Evolutionary conservation across 768 basidiomycete genomes (phyloP), one percentile per base, ranked within the genome.

Genomic region (Lactarius quietus): DNA sequence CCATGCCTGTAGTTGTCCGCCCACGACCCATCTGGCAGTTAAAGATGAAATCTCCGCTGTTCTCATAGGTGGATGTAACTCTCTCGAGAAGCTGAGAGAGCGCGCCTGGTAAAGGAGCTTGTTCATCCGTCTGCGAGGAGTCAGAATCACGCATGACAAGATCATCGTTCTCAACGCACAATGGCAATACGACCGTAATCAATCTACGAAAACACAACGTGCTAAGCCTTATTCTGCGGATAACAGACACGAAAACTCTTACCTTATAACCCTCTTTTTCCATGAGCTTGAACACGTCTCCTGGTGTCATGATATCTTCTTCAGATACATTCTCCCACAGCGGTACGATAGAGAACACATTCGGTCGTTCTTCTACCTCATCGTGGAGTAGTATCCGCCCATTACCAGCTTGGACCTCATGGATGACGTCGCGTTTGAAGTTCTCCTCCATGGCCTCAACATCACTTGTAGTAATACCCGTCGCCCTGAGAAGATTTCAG

Each of bases 11-110:
- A 0, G 97, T 99, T 7, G 97, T 99, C 43, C 90, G 82, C 18
- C 88, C 90, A 62, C 90, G 80, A 28, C 92, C 92, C 94, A 98
- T 96, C 76, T 98, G 97, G 75, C 97, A 99, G 70, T 98, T 98
- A 80, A 97, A 98, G 54, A 93, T 78, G 70, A 94, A 90, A 70
- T 93, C 92, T 5, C 86, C 89, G 1, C 86, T 84, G 33, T 82
- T 78, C 1, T 82, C 76, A 53, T 72, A 87, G 68, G 61, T 82
- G 64, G 81, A 72, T 73, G 83, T 82, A 6, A 98, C 83, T 38
- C 95, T 85, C 29, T 86, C 84, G 31, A 96, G 78, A 48, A 99
- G 80, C 60, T 90, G 87, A 26, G 82, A 85, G 23, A 98, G 83
- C 6, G 93, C 93, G 48, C 82, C 90, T 0, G 97, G 97, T 20